phyloP scores from a whole-genome alignment of 2,329 filamentous ascomycete genomes.

The Ascochyta koolunga region DNA sequence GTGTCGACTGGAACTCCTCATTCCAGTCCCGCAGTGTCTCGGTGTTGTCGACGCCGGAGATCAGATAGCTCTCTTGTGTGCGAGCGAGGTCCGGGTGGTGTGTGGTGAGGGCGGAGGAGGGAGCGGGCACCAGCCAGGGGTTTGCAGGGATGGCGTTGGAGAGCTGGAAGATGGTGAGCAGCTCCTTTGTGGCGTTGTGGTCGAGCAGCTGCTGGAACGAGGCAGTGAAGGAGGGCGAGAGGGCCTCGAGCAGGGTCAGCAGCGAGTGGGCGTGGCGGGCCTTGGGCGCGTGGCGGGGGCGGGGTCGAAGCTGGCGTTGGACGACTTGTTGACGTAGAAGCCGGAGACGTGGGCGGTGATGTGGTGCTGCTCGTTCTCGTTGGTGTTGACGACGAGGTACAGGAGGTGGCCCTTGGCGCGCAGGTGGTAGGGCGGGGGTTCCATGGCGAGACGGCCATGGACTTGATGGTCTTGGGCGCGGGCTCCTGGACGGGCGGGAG shows the following conservation, averaged over 20 bases:
- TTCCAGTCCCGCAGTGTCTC: slow-evolving; percentile 98
- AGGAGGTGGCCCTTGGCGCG: slow-evolving; percentile 91
- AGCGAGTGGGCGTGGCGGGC: slow-evolving; percentile 82
- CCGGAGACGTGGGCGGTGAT: slow-evolving; percentile 93
- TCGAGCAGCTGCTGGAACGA: slow-evolving; percentile 82
- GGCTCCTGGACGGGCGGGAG: slow-evolving; percentile 69
- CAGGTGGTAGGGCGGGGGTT: slow-evolving; percentile 94
- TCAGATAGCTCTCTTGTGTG: slow-evolving; percentile 89
- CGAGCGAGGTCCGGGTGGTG: slow-evolving; percentile 86
- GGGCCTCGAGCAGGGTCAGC: slow-evolving; percentile 73
- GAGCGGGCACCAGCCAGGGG: slow-evolving; percentile 84
- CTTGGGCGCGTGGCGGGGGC: slow-evolving; percentile 78
- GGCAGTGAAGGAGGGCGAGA: slow-evolving; percentile 82
- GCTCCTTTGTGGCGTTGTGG: slow-evolving; percentile 82
- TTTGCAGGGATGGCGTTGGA: slow-evolving; percentile 91
- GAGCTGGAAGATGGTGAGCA: slow-evolving; percentile 91
- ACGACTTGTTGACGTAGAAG: slow-evolving; percentile 97
- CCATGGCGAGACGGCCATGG: slow-evolving; percentile 88
- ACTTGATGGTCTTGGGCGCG: slow-evolving; percentile 88
- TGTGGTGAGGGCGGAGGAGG: slow-evolving; percentile 66
- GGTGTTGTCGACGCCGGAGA: slow-evolving; percentile 89
- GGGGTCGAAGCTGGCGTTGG: slow-evolving; percentile 93
- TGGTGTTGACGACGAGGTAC: slow-evolving; percentile 87
- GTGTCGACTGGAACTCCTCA: slow-evolving; percentile 96
- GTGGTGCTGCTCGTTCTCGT: slow-evolving; percentile 92